Percentiles rank a stretch among this genome's conserved stretches.
phyloP scores from a whole-genome alignment of 164 flowering plant species.

The Nelumbo lutea region DNA sequence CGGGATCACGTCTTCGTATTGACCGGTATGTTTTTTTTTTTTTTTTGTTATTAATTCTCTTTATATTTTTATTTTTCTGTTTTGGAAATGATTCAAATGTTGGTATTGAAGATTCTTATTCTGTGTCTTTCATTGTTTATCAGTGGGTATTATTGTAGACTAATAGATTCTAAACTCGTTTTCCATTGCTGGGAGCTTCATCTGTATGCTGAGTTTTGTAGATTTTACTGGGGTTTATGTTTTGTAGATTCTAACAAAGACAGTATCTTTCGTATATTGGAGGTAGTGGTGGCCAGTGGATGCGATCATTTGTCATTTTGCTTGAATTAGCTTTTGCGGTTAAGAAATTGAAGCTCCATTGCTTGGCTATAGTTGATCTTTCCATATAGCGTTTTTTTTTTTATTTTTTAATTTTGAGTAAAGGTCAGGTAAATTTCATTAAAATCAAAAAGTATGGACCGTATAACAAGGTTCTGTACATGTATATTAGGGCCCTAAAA shows the following conservation, averaged over 20 bases:
- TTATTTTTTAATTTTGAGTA: no score
- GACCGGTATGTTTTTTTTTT: conserved; percentile 50
- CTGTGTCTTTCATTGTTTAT: neutral
- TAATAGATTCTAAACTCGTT: neutral
- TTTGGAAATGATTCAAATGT: neutral
- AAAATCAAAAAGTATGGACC: no score
- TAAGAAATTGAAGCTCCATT: no score
- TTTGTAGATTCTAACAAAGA: neutral
- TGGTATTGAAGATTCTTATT: neutral
- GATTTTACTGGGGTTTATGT: neutral
- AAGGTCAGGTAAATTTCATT: no score
- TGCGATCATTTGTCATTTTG: no score
- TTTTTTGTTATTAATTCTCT: neutral
- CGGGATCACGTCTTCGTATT: conserved; percentile 89
- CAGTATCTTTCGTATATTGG: neutral
- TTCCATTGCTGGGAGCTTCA: neutral
- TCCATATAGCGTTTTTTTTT: no score
- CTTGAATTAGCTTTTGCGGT: no score
- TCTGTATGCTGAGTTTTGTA: neutral
- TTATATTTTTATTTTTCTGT: neutral
- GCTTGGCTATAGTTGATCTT: no score
- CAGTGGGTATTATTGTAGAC: neutral
- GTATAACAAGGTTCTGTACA: no score
- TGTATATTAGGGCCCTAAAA: no score
- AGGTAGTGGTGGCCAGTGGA: neutral